These are phyloP conservation scores for Hypoxylon sp. DNA, from an alignment of 2,329 filamentous ascomycete species.

Conservation along the genomic window DNA sequence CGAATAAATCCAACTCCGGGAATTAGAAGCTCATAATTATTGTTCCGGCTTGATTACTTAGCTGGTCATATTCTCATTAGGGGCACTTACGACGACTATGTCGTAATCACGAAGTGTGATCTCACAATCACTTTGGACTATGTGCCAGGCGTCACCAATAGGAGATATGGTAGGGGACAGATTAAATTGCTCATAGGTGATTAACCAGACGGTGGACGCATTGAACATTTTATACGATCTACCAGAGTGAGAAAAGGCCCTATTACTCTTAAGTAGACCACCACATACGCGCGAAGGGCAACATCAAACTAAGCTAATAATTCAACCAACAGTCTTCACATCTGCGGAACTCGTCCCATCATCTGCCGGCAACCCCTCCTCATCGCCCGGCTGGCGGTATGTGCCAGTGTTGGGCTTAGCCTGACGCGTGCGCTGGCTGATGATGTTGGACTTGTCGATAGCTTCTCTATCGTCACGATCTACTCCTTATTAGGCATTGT, in stretches of 20 bases:
- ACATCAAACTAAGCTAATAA: neutral
- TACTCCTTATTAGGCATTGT: slow-evolving; percentile 25
- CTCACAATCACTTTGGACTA: neutral
- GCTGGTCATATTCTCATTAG: neutral
- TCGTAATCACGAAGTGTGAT: neutral
- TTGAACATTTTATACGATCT: neutral
- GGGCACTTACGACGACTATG: neutral
- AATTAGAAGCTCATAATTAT: neutral
- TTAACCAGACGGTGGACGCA: neutral
- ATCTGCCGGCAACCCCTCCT: slow-evolving; percentile 49
- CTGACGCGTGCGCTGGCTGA: slow-evolving; percentile 55
- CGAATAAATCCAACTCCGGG: neutral
- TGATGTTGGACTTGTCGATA: slow-evolving; percentile 57
- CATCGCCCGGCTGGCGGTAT: slow-evolving; percentile 56
- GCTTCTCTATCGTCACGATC: slow-evolving; percentile 57
- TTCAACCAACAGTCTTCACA: slow-evolving; percentile 8
- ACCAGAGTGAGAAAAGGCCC: neutral
- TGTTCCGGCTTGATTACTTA: neutral
- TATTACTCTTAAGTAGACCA: neutral
- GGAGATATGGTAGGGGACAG: neutral
- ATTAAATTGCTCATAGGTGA: neutral
- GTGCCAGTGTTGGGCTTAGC: slow-evolving; percentile 48
- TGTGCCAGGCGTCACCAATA: neutral
- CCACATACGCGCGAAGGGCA: neutral
- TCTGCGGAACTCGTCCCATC: slow-evolving; percentile 45